A percentile compares a stretch with the other conserved stretches of the same genome.
These are phyloP conservation scores for Coemansia sp. DNA, from an alignment of 192 early-diverging fungal species.

Conservation along the genomic window DNA sequence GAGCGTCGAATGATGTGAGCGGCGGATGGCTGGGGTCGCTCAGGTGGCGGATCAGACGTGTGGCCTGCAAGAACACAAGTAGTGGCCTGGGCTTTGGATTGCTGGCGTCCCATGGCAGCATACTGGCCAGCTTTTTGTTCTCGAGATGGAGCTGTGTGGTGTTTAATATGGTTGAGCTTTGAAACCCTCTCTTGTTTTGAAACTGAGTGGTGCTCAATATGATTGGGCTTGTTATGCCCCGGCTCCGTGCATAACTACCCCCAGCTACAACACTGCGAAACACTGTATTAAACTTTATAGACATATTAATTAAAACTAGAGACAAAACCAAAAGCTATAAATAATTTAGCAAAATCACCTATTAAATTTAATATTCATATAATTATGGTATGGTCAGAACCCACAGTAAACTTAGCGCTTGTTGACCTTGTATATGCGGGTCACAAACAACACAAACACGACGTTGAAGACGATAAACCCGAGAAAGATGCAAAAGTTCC, in stretches of 20 bases:
- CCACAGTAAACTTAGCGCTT: conserved; percentile 24
- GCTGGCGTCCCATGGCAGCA: not conserved
- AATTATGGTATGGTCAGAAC: too few relatives aligned
- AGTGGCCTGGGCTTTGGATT: not conserved
- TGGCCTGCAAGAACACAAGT: not conserved
- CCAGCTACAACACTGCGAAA: too few relatives aligned
- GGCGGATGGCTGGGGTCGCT: not conserved
- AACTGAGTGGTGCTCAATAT: too few relatives aligned
- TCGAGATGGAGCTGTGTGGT: not conserved
- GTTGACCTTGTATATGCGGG: conserved; percentile 49
- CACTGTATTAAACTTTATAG: too few relatives aligned
- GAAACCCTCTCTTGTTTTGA: too few relatives aligned
- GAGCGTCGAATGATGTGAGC: not conserved
- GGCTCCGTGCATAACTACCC: too few relatives aligned
- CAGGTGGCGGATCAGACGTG: not conserved
- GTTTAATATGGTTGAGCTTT: too few relatives aligned
- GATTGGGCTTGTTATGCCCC: too few relatives aligned
- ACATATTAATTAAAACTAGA: too few relatives aligned
- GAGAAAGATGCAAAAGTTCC: conserved; percentile 68
- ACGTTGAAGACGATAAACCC: conserved; percentile 64
- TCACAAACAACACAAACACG: conserved; percentile 40
- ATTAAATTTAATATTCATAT: too few relatives aligned
- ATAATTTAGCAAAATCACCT: too few relatives aligned
- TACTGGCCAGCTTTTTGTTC: not conserved
- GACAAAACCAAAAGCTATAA: too few relatives aligned